Conservation (phyloP, 2,329 filamentous ascomycete species). For the Xylariales sp. region DNA sequence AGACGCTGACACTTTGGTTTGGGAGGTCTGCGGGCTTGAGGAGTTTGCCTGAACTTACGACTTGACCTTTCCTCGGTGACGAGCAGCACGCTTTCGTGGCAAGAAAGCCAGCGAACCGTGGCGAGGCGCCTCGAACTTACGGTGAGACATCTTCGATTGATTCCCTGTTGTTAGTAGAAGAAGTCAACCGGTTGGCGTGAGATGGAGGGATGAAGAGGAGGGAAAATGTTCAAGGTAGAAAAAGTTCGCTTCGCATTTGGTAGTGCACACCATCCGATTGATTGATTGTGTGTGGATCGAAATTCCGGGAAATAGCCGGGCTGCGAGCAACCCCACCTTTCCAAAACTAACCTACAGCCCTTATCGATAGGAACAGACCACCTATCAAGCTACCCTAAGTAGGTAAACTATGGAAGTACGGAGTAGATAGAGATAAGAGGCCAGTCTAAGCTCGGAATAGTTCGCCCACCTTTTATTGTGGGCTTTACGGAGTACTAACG, state of each 20-base stretch:
- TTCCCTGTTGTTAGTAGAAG: slow-evolving; percentile 50
- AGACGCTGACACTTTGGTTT: slow-evolving; percentile 35
- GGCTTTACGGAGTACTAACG: no score
- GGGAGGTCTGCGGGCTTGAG: slow-evolving; percentile 36
- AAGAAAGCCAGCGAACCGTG: slow-evolving; percentile 93
- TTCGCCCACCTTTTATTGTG: no score
- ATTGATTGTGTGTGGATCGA: slow-evolving; percentile 40
- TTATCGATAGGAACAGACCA: slow-evolving; percentile 36
- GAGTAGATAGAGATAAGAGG: no score
- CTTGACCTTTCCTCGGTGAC: slow-evolving; percentile 98
- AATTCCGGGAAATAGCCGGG: slow-evolving; percentile 47
- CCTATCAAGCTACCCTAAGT: no score
- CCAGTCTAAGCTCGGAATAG: no score
- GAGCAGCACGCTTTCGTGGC: slow-evolving; percentile 90
- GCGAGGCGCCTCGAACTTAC: slow-evolving; percentile 84
- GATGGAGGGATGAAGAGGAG: slow-evolving; percentile 43
- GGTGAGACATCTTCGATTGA: slow-evolving; percentile 60
- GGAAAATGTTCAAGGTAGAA: slow-evolving; percentile 39
- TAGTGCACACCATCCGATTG: slow-evolving; percentile 17
- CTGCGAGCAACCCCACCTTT: slow-evolving; percentile 13
- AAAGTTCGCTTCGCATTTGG: slow-evolving; percentile 45
- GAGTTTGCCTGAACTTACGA: slow-evolving; percentile 72
- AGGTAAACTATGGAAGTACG: no score
- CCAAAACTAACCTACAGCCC: slow-evolving; percentile 36
- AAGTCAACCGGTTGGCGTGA: slow-evolving; percentile 49